Percentiles rank a stretch among this genome's conserved stretches.
Evolutionary conservation across 257 asterid genomes (phyloP).

Genomic region (Ballota nigra): DNA sequence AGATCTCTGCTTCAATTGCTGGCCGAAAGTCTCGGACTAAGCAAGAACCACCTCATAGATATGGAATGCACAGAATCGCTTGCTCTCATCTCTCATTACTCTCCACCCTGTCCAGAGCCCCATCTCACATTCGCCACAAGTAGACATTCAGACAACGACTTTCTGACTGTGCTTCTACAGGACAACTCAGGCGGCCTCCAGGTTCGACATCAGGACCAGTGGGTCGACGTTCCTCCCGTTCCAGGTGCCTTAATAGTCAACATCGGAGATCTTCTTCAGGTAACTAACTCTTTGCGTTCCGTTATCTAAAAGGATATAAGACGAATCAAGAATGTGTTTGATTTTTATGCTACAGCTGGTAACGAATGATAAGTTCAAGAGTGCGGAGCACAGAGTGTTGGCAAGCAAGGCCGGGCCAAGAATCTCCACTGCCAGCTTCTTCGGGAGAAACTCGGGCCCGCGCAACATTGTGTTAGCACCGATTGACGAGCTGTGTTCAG

Average conservation of each 20-base stretch:
- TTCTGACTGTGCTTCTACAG: conserved; percentile 40
- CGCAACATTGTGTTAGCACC: conserved; percentile 29
- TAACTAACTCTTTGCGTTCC: background rate
- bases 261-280: conserved; percentile 45
- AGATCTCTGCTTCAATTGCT: conserved; percentile 31
- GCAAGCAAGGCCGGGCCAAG: conserved; percentile 44
- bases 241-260: conserved; percentile 46
- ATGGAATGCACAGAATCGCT: conserved; percentile 42
- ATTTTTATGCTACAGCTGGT: conserved; percentile 28
- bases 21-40: conserved; percentile 41
- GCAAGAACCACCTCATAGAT: conserved; percentile 29
- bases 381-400: conserved; percentile 45
- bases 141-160: conserved; percentile 39
- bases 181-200: conserved; percentile 54
- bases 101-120: conserved; percentile 56
- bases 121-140: conserved; percentile 34
- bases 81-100: conserved; percentile 33
- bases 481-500: conserved; percentile 39
- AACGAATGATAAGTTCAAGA: conserved; percentile 40
- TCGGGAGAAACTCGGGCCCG: conserved; percentile 19
- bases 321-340: background rate
- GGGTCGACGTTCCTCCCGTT: conserved; percentile 48
- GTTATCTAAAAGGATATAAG: background rate
- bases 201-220: conserved; percentile 35
- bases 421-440: conserved; percentile 51